These are phyloP conservation scores for Stellera chamaejasme DNA, from an alignment of 345 rosid genomes.

Conservation along the genomic window DNA sequence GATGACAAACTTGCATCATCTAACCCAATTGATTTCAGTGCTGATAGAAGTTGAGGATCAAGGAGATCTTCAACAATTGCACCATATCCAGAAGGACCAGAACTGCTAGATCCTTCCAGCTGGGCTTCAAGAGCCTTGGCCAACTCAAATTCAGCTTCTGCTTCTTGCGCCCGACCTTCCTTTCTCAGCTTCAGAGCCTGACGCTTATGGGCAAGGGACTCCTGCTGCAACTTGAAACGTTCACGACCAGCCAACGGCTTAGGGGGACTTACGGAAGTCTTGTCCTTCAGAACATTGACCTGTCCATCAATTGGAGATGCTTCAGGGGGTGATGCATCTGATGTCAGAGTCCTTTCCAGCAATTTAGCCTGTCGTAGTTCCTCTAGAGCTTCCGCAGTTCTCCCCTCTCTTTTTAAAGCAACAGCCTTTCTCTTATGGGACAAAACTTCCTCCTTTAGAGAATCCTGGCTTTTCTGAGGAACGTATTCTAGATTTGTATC, in stretches of 20 bases:
- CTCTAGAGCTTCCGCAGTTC: slow-evolving; percentile 67
- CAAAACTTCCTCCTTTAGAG: slow-evolving; percentile 51
- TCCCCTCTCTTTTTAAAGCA: slow-evolving; percentile 79
- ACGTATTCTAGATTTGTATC: slow-evolving; percentile 19
- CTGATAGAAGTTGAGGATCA: slow-evolving; percentile 86
- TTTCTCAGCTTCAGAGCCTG: slow-evolving; percentile 80
- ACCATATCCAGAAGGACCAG: slow-evolving; percentile 27
- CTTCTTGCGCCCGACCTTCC: slow-evolving; percentile 76
- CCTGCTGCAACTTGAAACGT: slow-evolving; percentile 83
- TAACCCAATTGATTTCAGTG: slow-evolving; percentile 67
- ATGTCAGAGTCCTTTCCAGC: slow-evolving; percentile 54
- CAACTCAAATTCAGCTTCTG: slow-evolving; percentile 82
- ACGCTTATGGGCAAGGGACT: slow-evolving; percentile 78
- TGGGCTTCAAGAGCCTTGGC: slow-evolving; percentile 89
- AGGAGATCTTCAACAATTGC: slow-evolving; percentile 76
- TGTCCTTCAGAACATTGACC: slow-evolving; percentile 33
- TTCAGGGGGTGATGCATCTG: slow-evolving; percentile 25
- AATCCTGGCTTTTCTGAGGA: slow-evolving; percentile 29
- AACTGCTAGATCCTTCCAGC: slow-evolving; percentile 46
- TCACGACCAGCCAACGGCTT: slow-evolving; percentile 69
- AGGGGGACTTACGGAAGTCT: slow-evolving; percentile 27
- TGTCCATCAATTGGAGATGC: slow-evolving; percentile 16
- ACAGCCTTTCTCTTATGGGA: slow-evolving; percentile 72
- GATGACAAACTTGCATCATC: slow-evolving; percentile 21
- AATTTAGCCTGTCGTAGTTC: slow-evolving; percentile 73